Evolutionary conservation across 768 basidiomycete species (phyloP), one percentile per base, ranked within the genome.

Genomic region (Vararia minispora): DNA sequence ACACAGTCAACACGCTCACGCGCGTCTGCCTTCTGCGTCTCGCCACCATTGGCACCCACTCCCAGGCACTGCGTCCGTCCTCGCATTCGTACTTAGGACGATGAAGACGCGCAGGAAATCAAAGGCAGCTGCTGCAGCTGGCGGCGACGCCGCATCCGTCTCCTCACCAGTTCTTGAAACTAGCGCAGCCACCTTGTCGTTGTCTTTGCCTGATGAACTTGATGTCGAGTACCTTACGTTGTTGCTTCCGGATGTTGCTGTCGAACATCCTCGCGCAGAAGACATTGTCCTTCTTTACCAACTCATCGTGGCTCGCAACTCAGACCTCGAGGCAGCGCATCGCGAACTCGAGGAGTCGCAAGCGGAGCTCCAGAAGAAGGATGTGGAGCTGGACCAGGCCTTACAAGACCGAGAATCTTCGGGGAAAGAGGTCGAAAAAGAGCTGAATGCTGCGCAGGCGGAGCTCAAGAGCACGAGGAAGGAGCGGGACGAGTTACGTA

Each of bases 371-470:
- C 72, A 83, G 49, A 72, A 70, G 57, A 81, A 79, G 55, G 85
- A 88, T 39, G 64, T 90, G 2, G 87, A 91, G 56, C 63, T 89
- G 25, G 87, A 90, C 55, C 86, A 89, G 58, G 76, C 83, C 5
- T 56, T 87, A 25, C 81, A 87, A 49, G 86, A 90, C 54, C 72
- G 70, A 37, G 84, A 90, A 53, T 71, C 64, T 1, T 58, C 67
- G 33, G 58, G 71, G 1, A 70, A 68, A 35, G 76, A 82, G 23
- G 50, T 77, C 9, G 79, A 82, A 49, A 52, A 49, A 0, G 58
- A 72, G 1, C 44, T 76, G 22, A 73, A 79, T 38, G 45, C 50
- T 31, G 55, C 69, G 4, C 73, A 76, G 44, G 63, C 64, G 20
- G 79, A 89, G 50, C 55, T 87, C 2, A 57, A 54, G 17, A 53